Base-by-base conservation (phyloP, 495 filamentous ascomycete genomes). In the Lentithecium fluviatile region DNA sequence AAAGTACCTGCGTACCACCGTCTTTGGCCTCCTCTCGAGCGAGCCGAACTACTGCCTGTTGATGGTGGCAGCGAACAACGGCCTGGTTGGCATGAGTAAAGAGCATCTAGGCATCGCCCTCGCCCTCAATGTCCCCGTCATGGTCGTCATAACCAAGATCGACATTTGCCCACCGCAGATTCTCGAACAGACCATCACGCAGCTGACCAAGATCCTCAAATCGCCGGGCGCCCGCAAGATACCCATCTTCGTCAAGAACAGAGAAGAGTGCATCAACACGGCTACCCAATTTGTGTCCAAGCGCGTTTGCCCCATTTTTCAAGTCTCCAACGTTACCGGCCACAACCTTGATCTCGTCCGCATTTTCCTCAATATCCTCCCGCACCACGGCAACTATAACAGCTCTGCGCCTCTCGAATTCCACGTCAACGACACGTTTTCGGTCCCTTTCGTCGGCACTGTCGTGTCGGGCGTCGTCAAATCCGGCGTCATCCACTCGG, bases 41-140 rank as follows among this genome's bases (percentile, higher is more conserved):
- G 95, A 90, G 76, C 94, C 94, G 3, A 96, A 97, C 69, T 98
- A 97, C 78, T 97, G 95, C 74, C 75, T 98, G 43, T 83, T 98
- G 37, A 98, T 98, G 94, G 95, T 98, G 6, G 94, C 95, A 6
- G 94, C 94, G 29, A 98, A 98, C 70, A 98, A 97, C 70, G 94
- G 94, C 15, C 77, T 98, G 19, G 90, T 97, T 60, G 94, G 94
- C 6, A 98, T 98, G 94, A 92, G 89, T 74, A 95, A 94, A 73
- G 94, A 98, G 75, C 94, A 98, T 74, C 79, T 98, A 19, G 94
- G 94, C 17, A 97, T 98, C 70, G 94, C 94, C 1, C 77, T 97
- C 19, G 93, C 94, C 1, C 75, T 98, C 34, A 97, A 97, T 70
- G 95, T 98, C 23, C 94, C 94, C 2, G 91, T 98, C 65, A 93